Percentiles rank a stretch among this genome's conserved stretches.
phyloP scores from a whole-genome alignment of 2,329 filamentous ascomycete genomes.

The Emericellopsis atlantica region DNA sequence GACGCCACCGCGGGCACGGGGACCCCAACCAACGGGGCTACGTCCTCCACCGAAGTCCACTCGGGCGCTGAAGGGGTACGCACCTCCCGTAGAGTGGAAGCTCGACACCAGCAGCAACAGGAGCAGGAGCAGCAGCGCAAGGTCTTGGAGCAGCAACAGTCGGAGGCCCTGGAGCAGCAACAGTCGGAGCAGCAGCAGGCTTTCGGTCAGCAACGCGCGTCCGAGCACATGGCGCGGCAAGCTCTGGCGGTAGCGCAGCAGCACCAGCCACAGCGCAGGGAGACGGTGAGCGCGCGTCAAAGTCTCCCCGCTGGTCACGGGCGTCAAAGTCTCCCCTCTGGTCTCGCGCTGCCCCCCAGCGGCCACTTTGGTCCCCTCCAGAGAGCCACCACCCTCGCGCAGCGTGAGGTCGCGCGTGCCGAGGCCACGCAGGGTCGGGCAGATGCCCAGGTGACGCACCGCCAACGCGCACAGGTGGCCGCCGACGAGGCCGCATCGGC shows the following conservation, averaged over 20 bases:
- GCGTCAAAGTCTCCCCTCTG: background rate
- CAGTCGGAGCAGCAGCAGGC: background rate
- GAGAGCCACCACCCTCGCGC: slow-evolving; percentile 34
- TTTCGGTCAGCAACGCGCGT: background rate
- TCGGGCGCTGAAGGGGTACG: slow-evolving; percentile 24
- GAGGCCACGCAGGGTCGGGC: slow-evolving; percentile 37
- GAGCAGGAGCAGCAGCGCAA: background rate
- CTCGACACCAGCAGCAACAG: slow-evolving; percentile 6
- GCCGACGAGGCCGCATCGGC: slow-evolving; percentile 13
- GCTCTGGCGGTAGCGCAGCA: background rate
- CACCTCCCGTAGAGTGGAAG: slow-evolving; percentile 27
- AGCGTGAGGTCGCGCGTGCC: slow-evolving; percentile 36
- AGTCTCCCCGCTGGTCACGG: background rate
- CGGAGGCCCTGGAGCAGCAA: background rate
- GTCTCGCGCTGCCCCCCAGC: background rate
- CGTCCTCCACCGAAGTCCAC: no score
- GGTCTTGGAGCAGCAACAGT: background rate
- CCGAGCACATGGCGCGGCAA: background rate
- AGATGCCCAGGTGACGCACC: slow-evolving; percentile 31
- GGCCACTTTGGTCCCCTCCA: slow-evolving; percentile 19
- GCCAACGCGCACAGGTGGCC: slow-evolving; percentile 22
- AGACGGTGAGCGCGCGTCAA: background rate
- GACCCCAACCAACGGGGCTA: background rate
- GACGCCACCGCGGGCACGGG: background rate
- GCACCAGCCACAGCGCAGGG: background rate